Evolutionary conservation across 1,139 yeast species (phyloP).

Genomic region (Taphrina confusa): DNA sequence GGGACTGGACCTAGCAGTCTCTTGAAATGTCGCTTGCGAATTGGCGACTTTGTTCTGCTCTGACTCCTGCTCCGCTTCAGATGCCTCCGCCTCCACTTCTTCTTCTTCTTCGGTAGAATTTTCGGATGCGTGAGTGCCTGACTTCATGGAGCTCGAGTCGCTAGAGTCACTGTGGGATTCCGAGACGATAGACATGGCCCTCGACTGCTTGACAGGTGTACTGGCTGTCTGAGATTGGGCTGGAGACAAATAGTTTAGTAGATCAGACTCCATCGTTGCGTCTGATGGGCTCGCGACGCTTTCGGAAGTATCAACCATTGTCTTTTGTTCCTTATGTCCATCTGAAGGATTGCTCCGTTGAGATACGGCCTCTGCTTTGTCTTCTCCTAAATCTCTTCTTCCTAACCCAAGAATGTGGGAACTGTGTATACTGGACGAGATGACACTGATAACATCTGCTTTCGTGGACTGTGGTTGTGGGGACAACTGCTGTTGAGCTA

Average conservation of each 20-base stretch:
- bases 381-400: too few relatives aligned
- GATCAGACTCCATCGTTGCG: background rate
- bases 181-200: too few relatives aligned
- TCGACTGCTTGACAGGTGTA: background rate
- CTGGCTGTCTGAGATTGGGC: background rate
- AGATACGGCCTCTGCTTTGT: too few relatives aligned
- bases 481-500: background rate
- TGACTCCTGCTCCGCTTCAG: background rate
- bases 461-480: conserved; percentile 1
- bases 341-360: too few relatives aligned
- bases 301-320: too few relatives aligned
- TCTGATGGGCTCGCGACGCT: too few relatives aligned
- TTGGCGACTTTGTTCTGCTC: background rate
- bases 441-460: conserved; percentile 1
- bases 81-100: background rate
- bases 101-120: background rate
- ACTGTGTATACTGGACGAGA: conserved; percentile 4
- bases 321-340: too few relatives aligned
- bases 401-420: background rate
- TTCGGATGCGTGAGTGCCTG: background rate
- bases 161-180: background rate
- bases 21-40: background rate
- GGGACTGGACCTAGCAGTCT: conserved; percentile 6
- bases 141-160: conserved; percentile 17
- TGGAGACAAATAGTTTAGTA: background rate